phyloP scores from a whole-genome alignment of 2,329 filamentous ascomycete genomes.

The Akanthomyces muscarius region DNA sequence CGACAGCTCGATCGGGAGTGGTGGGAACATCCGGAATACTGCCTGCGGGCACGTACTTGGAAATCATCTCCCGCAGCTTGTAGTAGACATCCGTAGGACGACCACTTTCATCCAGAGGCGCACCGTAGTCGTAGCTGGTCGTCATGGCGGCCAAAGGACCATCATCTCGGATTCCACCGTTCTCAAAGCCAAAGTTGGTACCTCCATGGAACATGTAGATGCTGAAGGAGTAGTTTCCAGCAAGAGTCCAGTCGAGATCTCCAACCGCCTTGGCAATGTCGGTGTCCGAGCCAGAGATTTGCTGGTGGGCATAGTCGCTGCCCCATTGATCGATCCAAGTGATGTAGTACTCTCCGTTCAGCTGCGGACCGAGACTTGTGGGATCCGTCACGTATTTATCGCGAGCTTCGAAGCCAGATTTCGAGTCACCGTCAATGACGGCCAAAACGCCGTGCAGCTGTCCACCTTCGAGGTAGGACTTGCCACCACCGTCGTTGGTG shows the following conservation, averaged over 20 bases:
- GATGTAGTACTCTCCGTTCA: conserved; percentile 49
- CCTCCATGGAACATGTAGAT: conserved; percentile 53
- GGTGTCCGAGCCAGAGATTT: conserved; percentile 26
- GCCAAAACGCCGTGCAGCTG: conserved; percentile 42
- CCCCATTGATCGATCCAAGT: conserved; percentile 43
- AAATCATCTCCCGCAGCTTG: conserved; percentile 36
- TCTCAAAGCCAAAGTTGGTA: conserved; percentile 47
- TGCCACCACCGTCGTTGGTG: conserved; percentile 45
- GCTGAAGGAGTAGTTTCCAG: conserved; percentile 40
- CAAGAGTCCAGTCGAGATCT: conserved; percentile 37
- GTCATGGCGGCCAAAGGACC: conserved; percentile 36
- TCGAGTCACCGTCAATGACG: conserved; percentile 42
- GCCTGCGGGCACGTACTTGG: conserved; percentile 32
- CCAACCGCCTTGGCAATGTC: conserved; percentile 26
- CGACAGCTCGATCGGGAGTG: conserved; percentile 29
- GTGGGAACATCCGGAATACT: conserved; percentile 36
- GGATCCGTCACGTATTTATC: conserved; percentile 41
- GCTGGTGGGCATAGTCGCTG: conserved; percentile 33
- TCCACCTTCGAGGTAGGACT: conserved; percentile 41
- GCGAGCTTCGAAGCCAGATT: conserved; percentile 36
- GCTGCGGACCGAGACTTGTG: conserved; percentile 39
- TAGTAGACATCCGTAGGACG: conserved; percentile 42
- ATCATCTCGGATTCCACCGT: conserved; percentile 42
- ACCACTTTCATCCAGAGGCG: conserved; percentile 47
- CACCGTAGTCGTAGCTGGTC: conserved; percentile 48